Evolutionary conservation across 2,329 filamentous ascomycete species (phyloP).

Genomic region (Coleophoma eucalyptorum): DNA sequence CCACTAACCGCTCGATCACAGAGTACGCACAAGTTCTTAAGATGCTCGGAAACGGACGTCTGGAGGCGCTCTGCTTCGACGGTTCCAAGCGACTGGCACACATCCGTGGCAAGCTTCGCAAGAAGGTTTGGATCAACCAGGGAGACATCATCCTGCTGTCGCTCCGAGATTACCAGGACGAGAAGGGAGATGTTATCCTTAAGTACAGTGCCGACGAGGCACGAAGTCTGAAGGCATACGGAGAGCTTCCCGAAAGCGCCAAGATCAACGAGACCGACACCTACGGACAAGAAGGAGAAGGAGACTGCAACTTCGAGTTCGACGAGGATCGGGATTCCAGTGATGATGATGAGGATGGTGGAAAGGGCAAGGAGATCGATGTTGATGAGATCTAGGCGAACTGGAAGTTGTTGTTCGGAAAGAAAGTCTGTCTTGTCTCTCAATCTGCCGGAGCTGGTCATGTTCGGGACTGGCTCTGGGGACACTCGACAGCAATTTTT

Average conservation of each 20-base stretch:
- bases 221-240: slow-evolving; percentile 91
- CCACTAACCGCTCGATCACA: slow-evolving; percentile 22
- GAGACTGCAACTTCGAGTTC: slow-evolving; percentile 98
- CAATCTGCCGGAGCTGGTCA: slow-evolving; percentile 34
- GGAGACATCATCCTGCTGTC: slow-evolving; percentile 89
- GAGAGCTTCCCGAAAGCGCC: slow-evolving; percentile 92
- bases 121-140: slow-evolving; percentile 99
- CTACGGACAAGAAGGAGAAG: slow-evolving; percentile 85
- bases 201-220: slow-evolving; percentile 98
- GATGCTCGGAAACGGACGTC: slow-evolving; percentile 93
- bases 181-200: slow-evolving; percentile 89
- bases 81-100: slow-evolving; percentile 81
- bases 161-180: slow-evolving; percentile 88
- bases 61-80: slow-evolving; percentile 91
- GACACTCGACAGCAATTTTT: slow-evolving; percentile 31
- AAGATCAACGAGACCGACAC: slow-evolving; percentile 99
- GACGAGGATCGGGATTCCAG: slow-evolving; percentile 78
- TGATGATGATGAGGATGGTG: slow-evolving; percentile 40
- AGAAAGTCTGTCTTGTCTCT: slow-evolving; percentile 64
- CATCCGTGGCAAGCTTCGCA: slow-evolving; percentile 93
- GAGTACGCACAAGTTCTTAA: slow-evolving; percentile 86
- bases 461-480: slow-evolving; percentile 18
- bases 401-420: slow-evolving; percentile 4
- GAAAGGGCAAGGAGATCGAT: slow-evolving; percentile 76
- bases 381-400: slow-evolving; percentile 84